Evolutionary conservation across 257 asterid genomes (phyloP).

Genomic region (Penstemon barbatus): DNA sequence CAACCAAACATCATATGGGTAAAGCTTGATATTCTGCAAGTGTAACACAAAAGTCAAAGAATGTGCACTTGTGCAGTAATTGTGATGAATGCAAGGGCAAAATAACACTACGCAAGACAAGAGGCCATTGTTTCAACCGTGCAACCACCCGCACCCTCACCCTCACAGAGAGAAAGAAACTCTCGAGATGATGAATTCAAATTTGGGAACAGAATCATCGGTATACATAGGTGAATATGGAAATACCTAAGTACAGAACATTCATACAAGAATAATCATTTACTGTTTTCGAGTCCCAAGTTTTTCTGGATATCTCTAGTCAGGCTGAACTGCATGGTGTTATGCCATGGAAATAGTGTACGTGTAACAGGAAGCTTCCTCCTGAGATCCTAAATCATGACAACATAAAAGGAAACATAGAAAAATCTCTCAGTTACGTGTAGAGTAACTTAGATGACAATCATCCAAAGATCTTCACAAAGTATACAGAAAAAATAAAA

Average conservation of each 20-base stretch:
- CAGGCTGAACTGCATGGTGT: constrained; percentile 82
- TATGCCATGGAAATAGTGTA: constrained; percentile 94
- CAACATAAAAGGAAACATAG: background rate
- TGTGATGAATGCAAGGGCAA: too few relatives aligned
- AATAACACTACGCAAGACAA: too few relatives aligned
- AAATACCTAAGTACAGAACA: constrained; percentile 29
- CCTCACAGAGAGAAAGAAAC: constrained; percentile 13
- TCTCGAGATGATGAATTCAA: constrained; percentile 12
- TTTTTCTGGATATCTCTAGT: constrained; percentile 79
- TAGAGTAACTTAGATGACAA: background rate
- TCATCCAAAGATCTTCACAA: background rate
- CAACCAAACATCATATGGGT: too few relatives aligned
- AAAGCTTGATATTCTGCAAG: too few relatives aligned
- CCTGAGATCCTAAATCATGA: constrained; percentile 72
- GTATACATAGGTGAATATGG: constrained; percentile 13
- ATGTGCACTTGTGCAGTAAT: too few relatives aligned
- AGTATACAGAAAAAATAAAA: background rate
- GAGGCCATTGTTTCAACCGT: too few relatives aligned
- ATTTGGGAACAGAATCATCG: constrained; percentile 19
- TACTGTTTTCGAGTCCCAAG: constrained; percentile 67
- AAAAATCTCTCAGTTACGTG: constrained; percentile 7
- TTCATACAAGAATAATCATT: constrained; percentile 32
- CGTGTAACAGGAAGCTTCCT: constrained; percentile 98
- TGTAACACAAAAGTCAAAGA: too few relatives aligned
- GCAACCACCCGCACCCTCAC: background rate